Conservation (phyloP, 441 rosid species). For the Capsella rubella region DNA sequence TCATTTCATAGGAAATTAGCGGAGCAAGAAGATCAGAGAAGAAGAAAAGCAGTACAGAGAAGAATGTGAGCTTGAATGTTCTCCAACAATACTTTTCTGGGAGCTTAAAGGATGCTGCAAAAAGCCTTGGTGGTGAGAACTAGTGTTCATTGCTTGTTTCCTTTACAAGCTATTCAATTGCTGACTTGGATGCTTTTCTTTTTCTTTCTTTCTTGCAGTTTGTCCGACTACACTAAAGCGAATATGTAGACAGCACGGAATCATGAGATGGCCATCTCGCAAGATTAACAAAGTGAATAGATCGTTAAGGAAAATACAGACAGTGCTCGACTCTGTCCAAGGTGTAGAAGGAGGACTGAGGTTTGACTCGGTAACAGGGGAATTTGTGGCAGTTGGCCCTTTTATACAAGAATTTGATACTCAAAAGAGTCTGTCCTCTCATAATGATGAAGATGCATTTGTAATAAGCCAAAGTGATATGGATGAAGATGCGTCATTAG, state of each 20-base stretch:
- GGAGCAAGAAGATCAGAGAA: constrained; percentile 57
- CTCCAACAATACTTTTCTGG: constrained; percentile 94
- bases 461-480: constrained; percentile 38
- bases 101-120: constrained; percentile 97
- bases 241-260: constrained; percentile 97
- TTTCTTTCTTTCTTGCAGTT: constrained; percentile 52
- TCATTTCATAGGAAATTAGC: constrained; percentile 47
- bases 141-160: constrained; percentile 18
- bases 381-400: constrained; percentile 68
- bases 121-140: constrained; percentile 88
- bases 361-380: constrained; percentile 79
- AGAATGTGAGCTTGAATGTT: constrained; percentile 83
- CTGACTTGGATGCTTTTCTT: constrained; percentile 25
- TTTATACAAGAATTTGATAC: constrained; percentile 52
- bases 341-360: constrained; percentile 89
- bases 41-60: constrained; percentile 81
- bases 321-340: constrained; percentile 86
- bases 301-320: constrained; percentile 80
- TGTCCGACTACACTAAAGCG: constrained; percentile 97
- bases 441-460: constrained; percentile 45
- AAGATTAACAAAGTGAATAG: constrained; percentile 95
- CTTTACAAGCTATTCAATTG: background rate
- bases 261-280: constrained; percentile 96
- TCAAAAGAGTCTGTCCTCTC: constrained; percentile 42
- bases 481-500: constrained; percentile 53